Base-by-base conservation (phyloP, 2,329 filamentous ascomycete genomes). In the Talaromyces verruculosus region DNA sequence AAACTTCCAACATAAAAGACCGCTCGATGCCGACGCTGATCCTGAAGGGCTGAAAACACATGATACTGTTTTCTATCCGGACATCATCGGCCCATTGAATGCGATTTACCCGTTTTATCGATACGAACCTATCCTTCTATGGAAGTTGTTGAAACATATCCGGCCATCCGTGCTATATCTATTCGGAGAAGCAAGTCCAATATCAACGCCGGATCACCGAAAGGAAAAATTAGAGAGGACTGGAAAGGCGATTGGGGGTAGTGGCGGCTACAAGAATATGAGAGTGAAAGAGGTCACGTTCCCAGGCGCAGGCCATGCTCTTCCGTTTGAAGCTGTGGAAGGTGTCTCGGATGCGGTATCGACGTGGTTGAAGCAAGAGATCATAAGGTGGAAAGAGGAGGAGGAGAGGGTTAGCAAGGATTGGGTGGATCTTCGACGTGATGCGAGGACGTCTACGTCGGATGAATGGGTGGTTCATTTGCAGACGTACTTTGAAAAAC, bases 141-240 rank as follows among this genome's bases (percentile, higher is more conserved):
- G 15, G 15, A n/a, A 30, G 8, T 11, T 55, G 8, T 28, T 55
- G 17, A 35, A 19, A 2, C 49, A 55, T 13, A 17, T 60, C 25
- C 57, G 57, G 17, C 57, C 57, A 60, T 60, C 57, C 28, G 57
- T 60, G 7, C 41, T 60, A 1, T 60, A 60, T 60, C 37, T 60
- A 15, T 45, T 30, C 6, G 57, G 57, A 19, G 57, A 60, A 19
- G 33, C 37, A 6, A 60, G 57, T 19, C 57, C 37, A 8, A 33
- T 45, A 19, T 43, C 37, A 30, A 60, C 28, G 0, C 57, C 57
- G 3, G 57, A 60, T 17, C 22, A 11, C 22, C 37, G 57, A 33
- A 15, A 15, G 17, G 39, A 33, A n/a, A 60, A 60, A 19, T 11
- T 60, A 25, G 57, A 60, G 8, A 37, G 57, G 3, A 60, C 57